Percentiles rank a stretch among this genome's conserved stretches.
phyloP scores from a whole-genome alignment of 78 protist species.

The Dictyostelium capitatum region DNA sequence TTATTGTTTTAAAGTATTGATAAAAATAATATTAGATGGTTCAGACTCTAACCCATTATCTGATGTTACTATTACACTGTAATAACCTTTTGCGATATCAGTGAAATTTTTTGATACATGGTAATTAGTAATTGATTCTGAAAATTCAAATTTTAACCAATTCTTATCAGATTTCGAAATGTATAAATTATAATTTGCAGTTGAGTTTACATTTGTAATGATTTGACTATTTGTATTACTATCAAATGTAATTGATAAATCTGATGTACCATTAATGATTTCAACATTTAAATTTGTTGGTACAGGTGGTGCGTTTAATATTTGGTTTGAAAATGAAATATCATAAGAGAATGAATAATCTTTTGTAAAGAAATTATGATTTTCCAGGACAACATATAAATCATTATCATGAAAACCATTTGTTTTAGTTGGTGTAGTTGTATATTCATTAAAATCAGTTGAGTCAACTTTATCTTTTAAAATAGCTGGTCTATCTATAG shows the following conservation, averaged over 20 bases:
- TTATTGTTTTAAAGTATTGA: background rate
- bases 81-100: background rate
- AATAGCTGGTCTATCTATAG: no score
- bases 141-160: background rate
- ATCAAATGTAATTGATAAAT: background rate
- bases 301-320: background rate
- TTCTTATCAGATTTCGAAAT: background rate
- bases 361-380: background rate
- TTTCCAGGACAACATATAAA: background rate
- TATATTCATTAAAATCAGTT: background rate
- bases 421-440: background rate
- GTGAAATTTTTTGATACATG: background rate
- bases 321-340: background rate
- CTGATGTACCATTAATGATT: background rate
- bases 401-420: background rate
- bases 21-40: slow-evolving; percentile 1
- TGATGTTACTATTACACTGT: background rate
- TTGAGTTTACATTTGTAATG: background rate
- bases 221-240: background rate
- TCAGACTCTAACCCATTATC: slow-evolving; percentile 12
- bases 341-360: background rate
- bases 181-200: background rate
- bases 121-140: background rate
- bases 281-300: background rate
- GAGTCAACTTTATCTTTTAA: no score